Conservation (phyloP, 805 yeast genomes). For the Barnettozyma botsteinii region DNA sequence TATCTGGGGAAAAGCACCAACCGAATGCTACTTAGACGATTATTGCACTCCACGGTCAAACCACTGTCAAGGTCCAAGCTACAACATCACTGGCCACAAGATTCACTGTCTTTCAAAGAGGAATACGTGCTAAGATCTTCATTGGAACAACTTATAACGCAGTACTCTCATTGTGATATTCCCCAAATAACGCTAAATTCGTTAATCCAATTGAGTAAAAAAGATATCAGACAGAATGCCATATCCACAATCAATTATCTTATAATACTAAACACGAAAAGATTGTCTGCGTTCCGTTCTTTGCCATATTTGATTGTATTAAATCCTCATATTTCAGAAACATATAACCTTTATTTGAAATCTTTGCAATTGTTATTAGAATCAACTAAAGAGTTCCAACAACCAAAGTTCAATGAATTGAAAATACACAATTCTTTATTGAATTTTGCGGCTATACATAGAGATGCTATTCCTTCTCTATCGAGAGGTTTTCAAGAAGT, state of each 20-base stretch:
- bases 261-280: slow-evolving; percentile 58
- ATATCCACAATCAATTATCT: slow-evolving; percentile 52
- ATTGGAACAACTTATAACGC: slow-evolving; percentile 52
- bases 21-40: neutral
- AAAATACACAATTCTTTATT: slow-evolving; percentile 47
- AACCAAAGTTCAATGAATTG: slow-evolving; percentile 33
- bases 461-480: slow-evolving; percentile 75
- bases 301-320: slow-evolving; percentile 81
- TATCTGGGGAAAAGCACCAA: too few relatives aligned
- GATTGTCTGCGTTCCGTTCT: slow-evolving; percentile 62
- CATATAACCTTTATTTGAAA: slow-evolving; percentile 65
- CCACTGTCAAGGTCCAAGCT: slow-evolving; percentile 15
- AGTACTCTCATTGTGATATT: slow-evolving; percentile 46
- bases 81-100: slow-evolving; percentile 17
- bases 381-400: slow-evolving; percentile 39
- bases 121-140: slow-evolving; percentile 55
- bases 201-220: slow-evolving; percentile 36
- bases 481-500: slow-evolving; percentile 81
- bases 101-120: slow-evolving; percentile 34
- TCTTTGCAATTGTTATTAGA: slow-evolving; percentile 52
- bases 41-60: slow-evolving; percentile 5
- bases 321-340: slow-evolving; percentile 79
- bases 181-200: slow-evolving; percentile 49
- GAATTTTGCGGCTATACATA: slow-evolving; percentile 65
- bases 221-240: slow-evolving; percentile 31